A percentile compares a stretch with the other conserved stretches of the same genome.
These are phyloP conservation scores for Chlamydomonas eustigma DNA, from an alignment of 139 green algal genomes.

Conservation along the genomic window DNA sequence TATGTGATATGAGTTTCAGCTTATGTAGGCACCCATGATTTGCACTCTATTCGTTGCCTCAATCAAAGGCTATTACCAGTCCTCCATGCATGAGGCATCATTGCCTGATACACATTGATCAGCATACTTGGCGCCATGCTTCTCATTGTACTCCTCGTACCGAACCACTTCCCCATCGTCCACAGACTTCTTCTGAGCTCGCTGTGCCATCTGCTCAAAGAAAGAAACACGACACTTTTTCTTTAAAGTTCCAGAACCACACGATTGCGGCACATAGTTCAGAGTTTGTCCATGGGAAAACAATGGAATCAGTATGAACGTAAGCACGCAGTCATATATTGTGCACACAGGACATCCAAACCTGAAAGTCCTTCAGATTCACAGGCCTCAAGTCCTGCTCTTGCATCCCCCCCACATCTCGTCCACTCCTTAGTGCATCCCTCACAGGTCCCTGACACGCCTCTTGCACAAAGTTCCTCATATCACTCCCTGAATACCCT, in stretches of 20 bases:
- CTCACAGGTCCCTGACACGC: constrained; percentile 83
- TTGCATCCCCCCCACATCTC: constrained; percentile 30
- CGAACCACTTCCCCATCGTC: constrained; percentile 66
- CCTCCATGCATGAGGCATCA: too few relatives aligned
- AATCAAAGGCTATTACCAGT: too few relatives aligned
- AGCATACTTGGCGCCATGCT: constrained; percentile 75
- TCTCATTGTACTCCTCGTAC: constrained; percentile 79
- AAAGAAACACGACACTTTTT: not conserved
- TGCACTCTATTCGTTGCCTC: too few relatives aligned
- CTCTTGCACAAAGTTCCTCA: constrained; percentile 91
- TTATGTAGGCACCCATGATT: too few relatives aligned
- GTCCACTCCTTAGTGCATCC: constrained; percentile 46
- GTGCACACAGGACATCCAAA: not conserved
- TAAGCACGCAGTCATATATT: too few relatives aligned
- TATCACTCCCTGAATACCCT: constrained; percentile 80
- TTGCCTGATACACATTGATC: too few relatives aligned
- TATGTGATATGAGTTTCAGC: too few relatives aligned
- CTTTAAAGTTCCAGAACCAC: not conserved
- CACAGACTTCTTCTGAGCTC: constrained; percentile 68
- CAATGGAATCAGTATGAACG: too few relatives aligned
- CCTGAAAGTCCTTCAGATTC: constrained; percentile 73
- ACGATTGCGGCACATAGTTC: constrained; percentile 9
- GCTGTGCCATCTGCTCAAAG: constrained; percentile 51
- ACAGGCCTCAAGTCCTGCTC: constrained; percentile 68
- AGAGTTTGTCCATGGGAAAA: too few relatives aligned